Percentiles rank a stretch among this genome's conserved stretches.
Evolutionary conservation across 331 rosid genomes (phyloP).

Genomic region (Malus hybrid): DNA sequence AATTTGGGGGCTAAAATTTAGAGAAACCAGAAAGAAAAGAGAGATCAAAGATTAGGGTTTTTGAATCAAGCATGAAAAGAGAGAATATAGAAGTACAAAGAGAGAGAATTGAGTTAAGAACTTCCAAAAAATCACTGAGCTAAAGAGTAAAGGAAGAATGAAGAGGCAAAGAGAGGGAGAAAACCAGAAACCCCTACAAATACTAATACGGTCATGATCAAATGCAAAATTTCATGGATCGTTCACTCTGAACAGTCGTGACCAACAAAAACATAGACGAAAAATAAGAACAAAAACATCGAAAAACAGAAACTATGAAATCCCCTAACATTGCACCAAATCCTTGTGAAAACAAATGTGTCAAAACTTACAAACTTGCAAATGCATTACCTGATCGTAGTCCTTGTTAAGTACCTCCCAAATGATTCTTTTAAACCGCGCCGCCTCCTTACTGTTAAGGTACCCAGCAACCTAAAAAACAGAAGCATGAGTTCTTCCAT

Average conservation of each 20-base stretch:
- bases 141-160: neutral
- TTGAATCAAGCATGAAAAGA: neutral
- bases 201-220: neutral
- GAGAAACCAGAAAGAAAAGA: neutral
- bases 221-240: neutral
- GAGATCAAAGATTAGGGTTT: neutral
- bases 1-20: neutral
- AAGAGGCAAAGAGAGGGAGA: neutral
- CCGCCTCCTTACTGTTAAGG: constrained; percentile 16
- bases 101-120: neutral
- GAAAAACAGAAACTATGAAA: neutral
- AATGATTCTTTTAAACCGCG: constrained; percentile 5
- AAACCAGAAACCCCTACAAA: neutral
- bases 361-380: neutral
- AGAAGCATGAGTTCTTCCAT: neutral
- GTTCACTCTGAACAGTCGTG: neutral
- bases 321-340: neutral
- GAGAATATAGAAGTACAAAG: neutral
- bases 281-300: neutral
- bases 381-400: constrained; percentile 6
- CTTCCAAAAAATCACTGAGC: neutral
- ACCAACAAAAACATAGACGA: neutral
- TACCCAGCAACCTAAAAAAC: constrained; percentile 5
- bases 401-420: constrained; percentile 13
- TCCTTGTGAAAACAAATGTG: neutral